These are phyloP conservation scores for Russula vinacea DNA, from an alignment of 768 basidiomycete species.

Conservation along the genomic window DNA sequence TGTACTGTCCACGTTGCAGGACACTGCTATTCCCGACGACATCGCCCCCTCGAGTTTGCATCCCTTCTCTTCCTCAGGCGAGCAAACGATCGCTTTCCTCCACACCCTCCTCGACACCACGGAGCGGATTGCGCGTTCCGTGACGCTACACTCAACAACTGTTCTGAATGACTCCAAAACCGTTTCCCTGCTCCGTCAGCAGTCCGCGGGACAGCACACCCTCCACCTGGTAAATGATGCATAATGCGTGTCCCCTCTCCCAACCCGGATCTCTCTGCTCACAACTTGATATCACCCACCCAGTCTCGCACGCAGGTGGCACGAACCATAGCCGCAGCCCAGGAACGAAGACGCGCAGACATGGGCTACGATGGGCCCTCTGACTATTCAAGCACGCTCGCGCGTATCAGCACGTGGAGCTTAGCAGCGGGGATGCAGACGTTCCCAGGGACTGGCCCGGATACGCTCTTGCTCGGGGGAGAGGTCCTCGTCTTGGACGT, in stretches of 20 bases:
- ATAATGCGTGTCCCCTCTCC: not conserved
- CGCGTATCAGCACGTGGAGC: conserved; percentile 21
- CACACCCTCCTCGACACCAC: conserved; percentile 22
- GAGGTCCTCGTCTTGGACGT: conserved; percentile 27
- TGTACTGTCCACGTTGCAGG: conserved; percentile 20
- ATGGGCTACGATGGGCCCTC: conserved; percentile 22
- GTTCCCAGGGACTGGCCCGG: conserved; percentile 13
- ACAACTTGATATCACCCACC: not conserved
- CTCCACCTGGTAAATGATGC: conserved; percentile 27
- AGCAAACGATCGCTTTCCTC: conserved; percentile 20
- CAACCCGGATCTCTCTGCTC: not conserved
- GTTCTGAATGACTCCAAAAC: conserved; percentile 26
- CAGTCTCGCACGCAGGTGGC: conserved; percentile 27
- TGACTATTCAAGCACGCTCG: conserved; percentile 7
- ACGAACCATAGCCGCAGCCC: conserved; percentile 15
- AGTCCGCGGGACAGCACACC: conserved; percentile 19
- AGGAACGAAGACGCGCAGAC: conserved; percentile 9
- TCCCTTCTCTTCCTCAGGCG: conserved; percentile 18
- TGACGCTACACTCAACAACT: conserved; percentile 18
- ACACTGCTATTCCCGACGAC: not conserved
- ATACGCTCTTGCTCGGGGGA: conserved; percentile 21
- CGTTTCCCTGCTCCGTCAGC: conserved; percentile 26
- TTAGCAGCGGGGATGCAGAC: conserved; percentile 24
- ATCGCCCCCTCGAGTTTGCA: conserved; percentile 1
- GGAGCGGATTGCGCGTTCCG: conserved; percentile 12